Evolutionary conservation across 1,284 basidiomycete genomes (phyloP).

Genomic region (Anthracocystis walkeri): DNA sequence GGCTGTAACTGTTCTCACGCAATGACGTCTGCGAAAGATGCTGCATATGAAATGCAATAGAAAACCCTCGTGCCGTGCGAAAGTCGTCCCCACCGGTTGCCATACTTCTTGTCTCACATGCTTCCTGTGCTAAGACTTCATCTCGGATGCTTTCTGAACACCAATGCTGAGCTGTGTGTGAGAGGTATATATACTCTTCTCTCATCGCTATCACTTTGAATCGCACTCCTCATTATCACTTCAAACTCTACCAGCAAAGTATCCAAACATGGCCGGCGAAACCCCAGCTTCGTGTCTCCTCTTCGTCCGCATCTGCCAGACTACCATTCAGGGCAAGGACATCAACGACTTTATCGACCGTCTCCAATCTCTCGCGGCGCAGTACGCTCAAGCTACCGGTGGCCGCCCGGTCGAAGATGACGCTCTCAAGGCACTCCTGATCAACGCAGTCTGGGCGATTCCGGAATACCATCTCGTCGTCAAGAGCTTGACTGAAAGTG

Average conservation of each 20-base stretch:
- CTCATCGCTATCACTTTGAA: neutral
- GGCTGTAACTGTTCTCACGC: slow-evolving; percentile 3
- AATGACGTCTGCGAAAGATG: neutral
- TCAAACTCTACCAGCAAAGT: neutral
- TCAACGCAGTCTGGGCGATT: slow-evolving; percentile 26
- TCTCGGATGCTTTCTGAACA: neutral
- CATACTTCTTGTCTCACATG: neutral
- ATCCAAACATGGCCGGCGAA: slow-evolving; percentile 18
- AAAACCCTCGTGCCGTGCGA: neutral
- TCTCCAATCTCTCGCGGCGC: slow-evolving; percentile 24
- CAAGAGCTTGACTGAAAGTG: slow-evolving; percentile 14
- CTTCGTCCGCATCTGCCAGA: slow-evolving; percentile 34
- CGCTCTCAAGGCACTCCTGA: slow-evolving; percentile 24
- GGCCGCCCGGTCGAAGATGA: slow-evolving; percentile 30
- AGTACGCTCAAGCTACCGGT: slow-evolving; percentile 23
- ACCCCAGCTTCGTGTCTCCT: slow-evolving; percentile 29
- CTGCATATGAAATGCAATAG: slow-evolving; percentile 3
- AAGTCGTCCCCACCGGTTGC: neutral
- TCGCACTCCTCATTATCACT: neutral
- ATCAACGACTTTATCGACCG: slow-evolving; percentile 27
- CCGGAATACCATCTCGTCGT: slow-evolving; percentile 27
- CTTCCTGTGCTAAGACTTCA: neutral
- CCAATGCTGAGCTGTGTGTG: neutral
- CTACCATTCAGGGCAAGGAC: slow-evolving; percentile 29
- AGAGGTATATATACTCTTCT: neutral